phyloP scores from a whole-genome alignment of 2,329 filamentous ascomycete species.

The Alternaria ethzedia region DNA sequence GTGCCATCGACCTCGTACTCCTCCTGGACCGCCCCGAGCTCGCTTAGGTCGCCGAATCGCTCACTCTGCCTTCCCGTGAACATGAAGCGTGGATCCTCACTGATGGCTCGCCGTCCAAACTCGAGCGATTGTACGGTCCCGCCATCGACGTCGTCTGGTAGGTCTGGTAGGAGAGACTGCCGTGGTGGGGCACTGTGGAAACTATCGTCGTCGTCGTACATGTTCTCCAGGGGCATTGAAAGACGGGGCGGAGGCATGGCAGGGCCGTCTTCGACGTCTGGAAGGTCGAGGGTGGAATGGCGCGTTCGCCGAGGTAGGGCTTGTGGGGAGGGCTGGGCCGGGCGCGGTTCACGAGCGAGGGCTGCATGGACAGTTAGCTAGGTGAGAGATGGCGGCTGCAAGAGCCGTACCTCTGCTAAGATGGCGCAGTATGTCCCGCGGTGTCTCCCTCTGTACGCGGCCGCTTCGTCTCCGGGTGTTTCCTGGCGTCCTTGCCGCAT shows the following conservation, averaged over 20 bases:
- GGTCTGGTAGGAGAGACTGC: slow-evolving; percentile 43
- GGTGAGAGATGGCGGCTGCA: not conserved
- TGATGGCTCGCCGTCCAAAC: slow-evolving; percentile 50
- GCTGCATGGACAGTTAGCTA: slow-evolving; percentile 39
- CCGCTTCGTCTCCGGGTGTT: slow-evolving; percentile 57
- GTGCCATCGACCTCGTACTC: slow-evolving; percentile 53
- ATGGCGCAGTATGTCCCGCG: slow-evolving; percentile 60
- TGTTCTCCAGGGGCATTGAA: slow-evolving; percentile 51
- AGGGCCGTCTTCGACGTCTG: slow-evolving; percentile 57
- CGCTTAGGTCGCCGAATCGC: slow-evolving; percentile 57
- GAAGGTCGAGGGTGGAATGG: slow-evolving; percentile 48
- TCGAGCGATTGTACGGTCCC: slow-evolving; percentile 58
- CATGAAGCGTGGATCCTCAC: slow-evolving; percentile 49
- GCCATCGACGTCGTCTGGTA: slow-evolving; percentile 47
- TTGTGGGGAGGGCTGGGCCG: slow-evolving; percentile 56
- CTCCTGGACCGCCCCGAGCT: slow-evolving; percentile 42
- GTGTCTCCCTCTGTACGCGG: slow-evolving; percentile 60
- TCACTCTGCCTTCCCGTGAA: slow-evolving; percentile 58
- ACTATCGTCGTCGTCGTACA: slow-evolving; percentile 53
- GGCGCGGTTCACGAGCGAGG: slow-evolving; percentile 57
- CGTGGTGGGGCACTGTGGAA: slow-evolving; percentile 49
- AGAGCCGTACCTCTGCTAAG: slow-evolving; percentile 56
- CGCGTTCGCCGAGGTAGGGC: slow-evolving; percentile 34
- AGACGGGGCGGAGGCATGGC: slow-evolving; percentile 50
- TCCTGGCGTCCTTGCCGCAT: slow-evolving; percentile 58